These are phyloP conservation scores for Euryodendron excelsum DNA, from an alignment of 148 eudicot species.

Conservation along the genomic window DNA sequence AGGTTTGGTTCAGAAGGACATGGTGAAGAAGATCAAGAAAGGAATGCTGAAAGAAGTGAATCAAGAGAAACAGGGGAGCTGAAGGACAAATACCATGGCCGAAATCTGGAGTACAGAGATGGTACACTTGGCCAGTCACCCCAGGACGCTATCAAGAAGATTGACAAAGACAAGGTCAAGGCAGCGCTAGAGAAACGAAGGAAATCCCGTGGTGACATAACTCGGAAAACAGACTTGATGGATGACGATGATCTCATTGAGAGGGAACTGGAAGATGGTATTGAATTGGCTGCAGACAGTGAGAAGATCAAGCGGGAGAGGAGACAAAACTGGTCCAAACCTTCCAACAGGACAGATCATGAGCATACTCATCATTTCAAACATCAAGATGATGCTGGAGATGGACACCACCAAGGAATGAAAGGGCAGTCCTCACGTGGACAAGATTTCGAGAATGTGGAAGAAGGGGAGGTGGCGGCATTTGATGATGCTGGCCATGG, in stretches of 20 bases:
- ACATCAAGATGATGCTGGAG: constrained; percentile 35
- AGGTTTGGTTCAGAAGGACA: constrained; percentile 43
- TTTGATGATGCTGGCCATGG: constrained; percentile 55
- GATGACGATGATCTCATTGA: constrained; percentile 90
- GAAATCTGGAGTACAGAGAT: constrained; percentile 45
- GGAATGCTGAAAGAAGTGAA: constrained; percentile 38
- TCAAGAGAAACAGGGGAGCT: constrained; percentile 43
- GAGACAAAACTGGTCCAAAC: constrained; percentile 55
- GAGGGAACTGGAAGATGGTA: constrained; percentile 91
- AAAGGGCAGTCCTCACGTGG: constrained; percentile 42
- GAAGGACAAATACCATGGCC: constrained; percentile 48
- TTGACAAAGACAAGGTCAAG: constrained; percentile 80
- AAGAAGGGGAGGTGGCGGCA: constrained; percentile 82
- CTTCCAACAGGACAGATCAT: constrained; percentile 35
- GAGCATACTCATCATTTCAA: constrained; percentile 29
- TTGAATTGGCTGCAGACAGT: constrained; percentile 71
- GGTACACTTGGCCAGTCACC: constrained; percentile 56
- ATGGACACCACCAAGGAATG: constrained; percentile 24
- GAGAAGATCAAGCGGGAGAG: constrained; percentile 63
- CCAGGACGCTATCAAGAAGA: constrained; percentile 52
- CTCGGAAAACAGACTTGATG: constrained; percentile 55
- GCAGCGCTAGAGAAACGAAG: constrained; percentile 70
- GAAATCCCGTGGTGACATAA: constrained; percentile 60
- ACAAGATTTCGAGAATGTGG: constrained; percentile 54
- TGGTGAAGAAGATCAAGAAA: constrained; percentile 55